Evolutionary conservation across 2,329 filamentous ascomycete species (phyloP).

Genomic region (Colletotrichum paranaense): DNA sequence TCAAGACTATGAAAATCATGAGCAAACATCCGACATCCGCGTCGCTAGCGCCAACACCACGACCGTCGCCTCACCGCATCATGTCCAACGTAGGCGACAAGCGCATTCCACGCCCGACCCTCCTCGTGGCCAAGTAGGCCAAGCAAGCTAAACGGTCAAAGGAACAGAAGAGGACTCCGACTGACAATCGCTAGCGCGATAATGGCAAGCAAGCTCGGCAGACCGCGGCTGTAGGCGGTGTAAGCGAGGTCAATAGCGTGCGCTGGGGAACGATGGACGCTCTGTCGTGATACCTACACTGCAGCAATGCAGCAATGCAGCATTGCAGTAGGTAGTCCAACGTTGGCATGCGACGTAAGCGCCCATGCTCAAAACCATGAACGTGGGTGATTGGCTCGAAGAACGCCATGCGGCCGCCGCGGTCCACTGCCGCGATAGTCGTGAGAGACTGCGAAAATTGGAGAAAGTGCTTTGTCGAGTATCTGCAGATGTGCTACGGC

Average conservation of each 20-base stretch:
- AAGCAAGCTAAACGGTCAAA: background rate
- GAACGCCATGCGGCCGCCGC: constrained; percentile 4
- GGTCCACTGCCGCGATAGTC: constrained; percentile 9
- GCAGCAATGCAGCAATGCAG: background rate
- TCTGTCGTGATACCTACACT: background rate
- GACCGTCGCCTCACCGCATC: background rate
- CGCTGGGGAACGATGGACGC: background rate
- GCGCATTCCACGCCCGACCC: background rate
- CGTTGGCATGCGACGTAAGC: constrained; percentile 26
- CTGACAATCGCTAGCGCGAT: background rate
- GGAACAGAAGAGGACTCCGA: background rate
- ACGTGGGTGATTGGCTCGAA: constrained; percentile 8
- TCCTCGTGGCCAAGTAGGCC: background rate
- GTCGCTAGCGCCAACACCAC: background rate
- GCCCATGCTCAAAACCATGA: background rate
- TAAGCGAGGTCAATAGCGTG: background rate
- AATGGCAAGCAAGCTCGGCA: background rate
- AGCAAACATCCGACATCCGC: constrained; percentile 10
- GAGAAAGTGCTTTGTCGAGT: background rate
- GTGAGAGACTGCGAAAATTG: background rate
- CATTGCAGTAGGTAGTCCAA: background rate
- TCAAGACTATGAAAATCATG: background rate
- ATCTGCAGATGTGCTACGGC: background rate
- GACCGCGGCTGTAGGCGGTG: background rate
- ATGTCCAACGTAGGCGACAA: background rate